These are phyloP conservation scores for Colletotrichum sp. DNA, from an alignment of 2,329 filamentous ascomycete species.

Conservation along the genomic window DNA sequence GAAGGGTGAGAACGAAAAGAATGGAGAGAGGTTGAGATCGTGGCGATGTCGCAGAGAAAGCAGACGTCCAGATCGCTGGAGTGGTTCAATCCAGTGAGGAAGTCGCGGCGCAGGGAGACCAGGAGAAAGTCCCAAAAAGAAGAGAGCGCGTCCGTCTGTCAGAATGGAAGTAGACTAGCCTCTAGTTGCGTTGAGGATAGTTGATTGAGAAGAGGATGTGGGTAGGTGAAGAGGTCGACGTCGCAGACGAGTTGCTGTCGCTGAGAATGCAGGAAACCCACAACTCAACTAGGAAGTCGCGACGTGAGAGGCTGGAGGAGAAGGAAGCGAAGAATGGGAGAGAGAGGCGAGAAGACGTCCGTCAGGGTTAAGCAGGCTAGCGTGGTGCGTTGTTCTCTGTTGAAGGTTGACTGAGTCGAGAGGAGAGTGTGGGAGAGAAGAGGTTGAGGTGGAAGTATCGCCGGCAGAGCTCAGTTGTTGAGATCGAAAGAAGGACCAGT, in stretches of 20 bases:
- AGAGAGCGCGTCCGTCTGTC: too few species aligned
- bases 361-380: rapidly evolving
- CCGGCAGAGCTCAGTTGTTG: background rate
- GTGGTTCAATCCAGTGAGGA: background rate
- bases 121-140: too few species aligned
- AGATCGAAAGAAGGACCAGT: background rate
- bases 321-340: background rate
- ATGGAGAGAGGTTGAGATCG: background rate
- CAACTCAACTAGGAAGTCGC: background rate
- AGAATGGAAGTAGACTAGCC: too few species aligned
- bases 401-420: background rate
- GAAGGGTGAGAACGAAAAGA: background rate
- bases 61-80: background rate
- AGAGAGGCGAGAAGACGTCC: background rate
- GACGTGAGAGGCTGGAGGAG: rapidly evolving
- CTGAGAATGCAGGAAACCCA: background rate
- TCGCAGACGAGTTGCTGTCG: background rate
- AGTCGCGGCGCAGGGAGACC: too few species aligned
- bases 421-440: background rate
- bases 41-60: background rate
- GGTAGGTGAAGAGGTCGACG: background rate
- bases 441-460: background rate
- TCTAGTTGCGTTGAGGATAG: background rate
- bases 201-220: rapidly evolving
- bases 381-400: rapidly evolving